Conservation (phyloP, 2,329 filamentous ascomycete genomes). For the Clarireedia monteithiana region DNA sequence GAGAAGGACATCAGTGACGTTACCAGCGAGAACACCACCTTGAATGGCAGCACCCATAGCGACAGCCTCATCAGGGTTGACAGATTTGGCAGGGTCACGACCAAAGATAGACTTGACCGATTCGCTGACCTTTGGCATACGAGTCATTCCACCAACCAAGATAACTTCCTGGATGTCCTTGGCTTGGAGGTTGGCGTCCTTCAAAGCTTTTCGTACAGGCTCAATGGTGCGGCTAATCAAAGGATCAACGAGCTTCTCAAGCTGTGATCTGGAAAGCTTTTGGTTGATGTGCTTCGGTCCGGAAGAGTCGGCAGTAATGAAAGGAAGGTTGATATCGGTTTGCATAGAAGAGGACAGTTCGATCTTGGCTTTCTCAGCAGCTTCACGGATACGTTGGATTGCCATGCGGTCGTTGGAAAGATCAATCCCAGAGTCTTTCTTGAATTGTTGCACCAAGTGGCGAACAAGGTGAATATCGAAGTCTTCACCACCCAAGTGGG, state of each 20-base stretch:
- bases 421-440: slow-evolving; percentile 90
- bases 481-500: slow-evolving; percentile 95
- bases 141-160: slow-evolving; percentile 97
- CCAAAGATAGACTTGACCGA: slow-evolving; percentile 96
- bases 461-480: slow-evolving; percentile 94
- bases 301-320: slow-evolving; percentile 93
- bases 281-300: slow-evolving; percentile 98
- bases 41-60: slow-evolving; percentile 96
- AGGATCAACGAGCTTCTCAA: slow-evolving; percentile 87
- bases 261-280: slow-evolving; percentile 86
- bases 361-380: slow-evolving; percentile 98
- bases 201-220: slow-evolving; percentile 91
- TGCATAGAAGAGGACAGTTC: slow-evolving; percentile 91
- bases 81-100: slow-evolving; percentile 92
- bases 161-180: slow-evolving; percentile 98
- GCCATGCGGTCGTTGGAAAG: slow-evolving; percentile 92
- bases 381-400: slow-evolving; percentile 97
- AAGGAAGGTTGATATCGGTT: slow-evolving; percentile 96
- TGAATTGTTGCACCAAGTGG: slow-evolving; percentile 90
- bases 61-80: slow-evolving; percentile 97
- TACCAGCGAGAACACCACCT: slow-evolving; percentile 91
- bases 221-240: slow-evolving; percentile 82
- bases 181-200: slow-evolving; percentile 84
- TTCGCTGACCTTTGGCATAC: slow-evolving; percentile 97
- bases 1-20: slow-evolving; percentile 91